Conservation (phyloP, 163 green algal genomes). For the Scenedesmus sp. region DNA sequence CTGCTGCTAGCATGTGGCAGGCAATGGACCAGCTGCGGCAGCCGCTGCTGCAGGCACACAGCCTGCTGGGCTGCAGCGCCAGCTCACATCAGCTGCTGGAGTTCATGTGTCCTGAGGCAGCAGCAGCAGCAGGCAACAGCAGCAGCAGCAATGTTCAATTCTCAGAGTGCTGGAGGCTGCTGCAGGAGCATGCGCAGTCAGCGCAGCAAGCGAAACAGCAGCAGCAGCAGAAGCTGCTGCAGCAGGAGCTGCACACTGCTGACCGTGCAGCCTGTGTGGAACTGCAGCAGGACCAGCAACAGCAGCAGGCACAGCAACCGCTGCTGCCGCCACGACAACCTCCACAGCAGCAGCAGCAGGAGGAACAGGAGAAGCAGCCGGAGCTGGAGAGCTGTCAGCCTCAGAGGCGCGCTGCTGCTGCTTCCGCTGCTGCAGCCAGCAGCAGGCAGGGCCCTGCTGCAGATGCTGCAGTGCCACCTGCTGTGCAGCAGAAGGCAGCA, state of each 20-base stretch:
- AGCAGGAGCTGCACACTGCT: not conserved
- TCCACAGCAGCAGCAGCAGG: not conserved
- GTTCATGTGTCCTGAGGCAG: conserved; percentile 1
- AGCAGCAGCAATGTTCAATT: not conserved
- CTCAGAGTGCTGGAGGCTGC: not conserved
- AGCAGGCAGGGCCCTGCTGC: not conserved
- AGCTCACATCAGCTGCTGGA: conserved; percentile 16
- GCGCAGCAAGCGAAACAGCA: not conserved
- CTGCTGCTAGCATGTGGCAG: not conserved
- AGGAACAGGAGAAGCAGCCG: not conserved
- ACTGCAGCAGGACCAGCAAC: conserved; percentile 1
- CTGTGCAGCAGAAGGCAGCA: not conserved
- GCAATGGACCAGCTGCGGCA: not conserved
- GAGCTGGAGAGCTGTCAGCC: not conserved
- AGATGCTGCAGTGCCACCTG: not conserved
- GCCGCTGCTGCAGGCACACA: conserved; percentile 34
- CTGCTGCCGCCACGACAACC: not conserved
- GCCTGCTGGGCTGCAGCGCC: not conserved
- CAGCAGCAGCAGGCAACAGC: conserved; percentile 37
- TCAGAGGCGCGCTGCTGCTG: not conserved
- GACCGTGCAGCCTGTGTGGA: not conserved
- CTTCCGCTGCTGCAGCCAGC: not conserved
- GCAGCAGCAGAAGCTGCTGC: not conserved
- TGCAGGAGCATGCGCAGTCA: not conserved
- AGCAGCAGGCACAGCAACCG: not conserved